Percentiles rank a stretch among this genome's conserved stretches.
Evolutionary conservation across 495 filamentous ascomycete genomes (phyloP).

Genomic region (Terfezia claveryi): DNA sequence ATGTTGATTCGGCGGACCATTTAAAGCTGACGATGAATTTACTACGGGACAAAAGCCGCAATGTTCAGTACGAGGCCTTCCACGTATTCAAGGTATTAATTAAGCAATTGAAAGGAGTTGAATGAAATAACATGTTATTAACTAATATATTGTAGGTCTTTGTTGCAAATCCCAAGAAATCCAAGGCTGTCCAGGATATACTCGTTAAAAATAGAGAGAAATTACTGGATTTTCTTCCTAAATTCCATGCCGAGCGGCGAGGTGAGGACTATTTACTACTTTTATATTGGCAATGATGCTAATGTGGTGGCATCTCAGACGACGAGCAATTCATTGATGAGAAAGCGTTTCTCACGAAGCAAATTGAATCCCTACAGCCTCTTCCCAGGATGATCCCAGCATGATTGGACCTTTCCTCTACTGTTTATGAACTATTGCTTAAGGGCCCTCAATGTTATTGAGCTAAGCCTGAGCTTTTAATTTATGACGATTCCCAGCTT

Average conservation of each 20-base stretch:
- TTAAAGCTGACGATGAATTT: slow-evolving; percentile 97
- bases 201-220: slow-evolving; percentile 87
- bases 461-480: too few relatives aligned
- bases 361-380: slow-evolving; percentile 30
- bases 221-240: slow-evolving; percentile 65
- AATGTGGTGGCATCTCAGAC: slow-evolving; percentile 24
- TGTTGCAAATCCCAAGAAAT: slow-evolving; percentile 93
- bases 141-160: slow-evolving; percentile 41
- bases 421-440: not conserved
- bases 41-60: slow-evolving; percentile 78
- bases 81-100: slow-evolving; percentile 81
- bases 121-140: slow-evolving; percentile 10
- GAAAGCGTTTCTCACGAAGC: slow-evolving; percentile 85
- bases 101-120: slow-evolving; percentile 1
- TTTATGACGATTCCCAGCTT: too few relatives aligned
- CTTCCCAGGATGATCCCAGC: slow-evolving; percentile 1
- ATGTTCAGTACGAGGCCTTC: slow-evolving; percentile 98
- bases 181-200: slow-evolving; percentile 78
- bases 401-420: not conserved
- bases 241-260: slow-evolving; percentile 81
- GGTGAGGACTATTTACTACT: slow-evolving; percentile 5
- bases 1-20: slow-evolving; percentile 86
- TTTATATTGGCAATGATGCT: not conserved
- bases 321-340: slow-evolving; percentile 98
- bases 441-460: not conserved